Percentiles rank a stretch among this genome's conserved stretches.
Conservation (phyloP, 257 asterid species). For the Leonotis leonurus region DNA sequence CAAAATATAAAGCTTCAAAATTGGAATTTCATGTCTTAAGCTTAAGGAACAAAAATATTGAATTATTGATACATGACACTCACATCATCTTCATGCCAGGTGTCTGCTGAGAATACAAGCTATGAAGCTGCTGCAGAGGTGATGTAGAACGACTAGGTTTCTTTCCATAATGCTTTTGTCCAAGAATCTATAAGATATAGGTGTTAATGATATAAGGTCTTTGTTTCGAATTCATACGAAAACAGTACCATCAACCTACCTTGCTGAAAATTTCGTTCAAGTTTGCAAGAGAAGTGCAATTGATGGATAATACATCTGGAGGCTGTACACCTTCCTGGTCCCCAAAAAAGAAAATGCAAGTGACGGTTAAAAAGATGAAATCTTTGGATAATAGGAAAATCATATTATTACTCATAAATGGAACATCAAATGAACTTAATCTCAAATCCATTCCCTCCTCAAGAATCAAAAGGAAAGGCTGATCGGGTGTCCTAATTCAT, state of each 20-base stretch:
- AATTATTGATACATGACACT: slow-evolving; percentile 24
- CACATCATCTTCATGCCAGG: slow-evolving; percentile 62
- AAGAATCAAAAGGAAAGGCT: background rate
- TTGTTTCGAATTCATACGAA: slow-evolving; percentile 3
- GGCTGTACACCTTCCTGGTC: slow-evolving; percentile 52
- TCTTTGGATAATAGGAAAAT: background rate
- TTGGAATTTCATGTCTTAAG: background rate
- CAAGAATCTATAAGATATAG: slow-evolving; percentile 47
- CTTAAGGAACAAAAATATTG: background rate
- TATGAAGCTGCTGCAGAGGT: slow-evolving; percentile 61
- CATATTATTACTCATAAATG: background rate
- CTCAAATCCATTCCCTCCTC: background rate
- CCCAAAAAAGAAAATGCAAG: background rate
- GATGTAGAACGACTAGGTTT: slow-evolving; percentile 29
- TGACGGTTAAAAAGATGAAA: background rate
- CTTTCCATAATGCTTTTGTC: slow-evolving; percentile 30
- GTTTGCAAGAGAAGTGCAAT: slow-evolving; percentile 71
- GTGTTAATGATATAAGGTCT: slow-evolving; percentile 11
- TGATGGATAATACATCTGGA: slow-evolving; percentile 68
- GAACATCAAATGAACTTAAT: background rate
- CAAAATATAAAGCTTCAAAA: background rate
- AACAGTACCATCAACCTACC: slow-evolving; percentile 40
- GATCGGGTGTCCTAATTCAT: background rate
- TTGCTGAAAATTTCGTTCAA: slow-evolving; percentile 74
- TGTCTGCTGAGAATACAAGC: slow-evolving; percentile 49